Evolutionary conservation across 192 early-diverging fungal genomes (phyloP).

Genomic region (Entomortierella parvispora): DNA sequence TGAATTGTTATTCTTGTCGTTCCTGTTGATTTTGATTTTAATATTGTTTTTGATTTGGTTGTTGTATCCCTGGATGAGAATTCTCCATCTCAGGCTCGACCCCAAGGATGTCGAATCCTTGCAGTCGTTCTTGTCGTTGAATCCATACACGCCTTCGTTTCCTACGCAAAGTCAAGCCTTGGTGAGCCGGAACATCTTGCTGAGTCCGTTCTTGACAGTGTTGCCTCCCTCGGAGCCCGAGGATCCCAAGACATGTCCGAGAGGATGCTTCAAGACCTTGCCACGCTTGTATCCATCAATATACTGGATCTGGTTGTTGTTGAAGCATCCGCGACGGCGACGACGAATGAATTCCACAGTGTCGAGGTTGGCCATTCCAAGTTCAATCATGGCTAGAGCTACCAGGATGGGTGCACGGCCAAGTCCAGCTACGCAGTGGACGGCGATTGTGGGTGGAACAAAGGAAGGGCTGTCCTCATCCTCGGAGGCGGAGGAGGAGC

Average conservation of each 20-base stretch:
- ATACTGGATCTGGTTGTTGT: constrained; percentile 79
- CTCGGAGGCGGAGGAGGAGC: constrained; percentile 29
- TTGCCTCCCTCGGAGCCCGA: not conserved
- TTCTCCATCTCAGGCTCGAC: too few species aligned
- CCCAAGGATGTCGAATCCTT: too few species aligned
- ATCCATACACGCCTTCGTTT: too few species aligned
- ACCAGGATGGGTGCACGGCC: constrained; percentile 95
- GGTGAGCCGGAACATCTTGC: constrained; percentile 43
- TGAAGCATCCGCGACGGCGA: constrained; percentile 82
- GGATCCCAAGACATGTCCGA: not conserved
- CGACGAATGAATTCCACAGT: constrained; percentile 78
- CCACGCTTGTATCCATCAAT: constrained; percentile 60
- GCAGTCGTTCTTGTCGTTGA: too few species aligned
- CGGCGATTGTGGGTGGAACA: constrained; percentile 72
- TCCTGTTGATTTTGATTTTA: too few species aligned
- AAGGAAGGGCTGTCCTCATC: constrained; percentile 26
- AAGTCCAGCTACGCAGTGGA: constrained; percentile 96
- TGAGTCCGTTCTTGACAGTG: constrained; percentile 37
- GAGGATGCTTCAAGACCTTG: constrained; percentile 39
- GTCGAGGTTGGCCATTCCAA: constrained; percentile 80
- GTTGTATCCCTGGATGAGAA: too few species aligned
- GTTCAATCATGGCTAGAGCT: constrained; percentile 81
- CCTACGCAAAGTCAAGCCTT: constrained; percentile 30
- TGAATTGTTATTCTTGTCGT: too few species aligned
- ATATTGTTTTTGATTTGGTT: too few species aligned